phyloP scores from a whole-genome alignment of 2,329 filamentous ascomycete species.

The Penicillium aurantiogriseum region DNA sequence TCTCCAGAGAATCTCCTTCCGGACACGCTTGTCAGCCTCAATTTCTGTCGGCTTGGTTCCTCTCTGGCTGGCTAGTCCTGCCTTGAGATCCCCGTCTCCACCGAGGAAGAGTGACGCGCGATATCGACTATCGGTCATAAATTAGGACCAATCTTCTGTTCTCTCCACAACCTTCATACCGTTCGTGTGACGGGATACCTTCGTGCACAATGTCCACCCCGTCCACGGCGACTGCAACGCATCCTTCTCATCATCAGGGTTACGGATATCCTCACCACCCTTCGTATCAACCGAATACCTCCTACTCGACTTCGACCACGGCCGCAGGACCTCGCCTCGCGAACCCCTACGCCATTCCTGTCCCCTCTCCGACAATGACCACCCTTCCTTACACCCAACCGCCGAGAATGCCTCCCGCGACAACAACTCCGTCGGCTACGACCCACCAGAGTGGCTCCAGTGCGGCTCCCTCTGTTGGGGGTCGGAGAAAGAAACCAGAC shows the following conservation, averaged over 20 bases:
- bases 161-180: constrained; percentile 15
- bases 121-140: constrained; percentile 12
- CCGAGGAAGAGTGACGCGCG: not conserved
- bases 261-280: constrained; percentile 61
- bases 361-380: constrained; percentile 34
- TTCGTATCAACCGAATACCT: constrained; percentile 53
- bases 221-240: constrained; percentile 70
- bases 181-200: constrained; percentile 31
- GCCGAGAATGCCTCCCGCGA: constrained; percentile 39
- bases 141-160: constrained; percentile 16
- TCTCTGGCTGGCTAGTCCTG: constrained; percentile 4
- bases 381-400: constrained; percentile 36
- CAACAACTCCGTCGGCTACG: constrained; percentile 37
- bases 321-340: constrained; percentile 42
- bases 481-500: constrained; percentile 61
- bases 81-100: not conserved
- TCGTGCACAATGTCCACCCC: constrained; percentile 70
- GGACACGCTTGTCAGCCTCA: constrained; percentile 8
- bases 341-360: constrained; percentile 45
- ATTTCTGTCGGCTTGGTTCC: constrained; percentile 2
- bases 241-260: constrained; percentile 66
- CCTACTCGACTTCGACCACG: constrained; percentile 51
- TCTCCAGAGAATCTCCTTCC: constrained; percentile 18
- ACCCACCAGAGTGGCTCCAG: constrained; percentile 39
- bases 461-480: constrained; percentile 40